Evolutionary conservation across 2,329 filamentous ascomycete genomes (phyloP), one percentile per base, ranked within the genome.

Genomic region (Thielaviopsis euricoi): DNA sequence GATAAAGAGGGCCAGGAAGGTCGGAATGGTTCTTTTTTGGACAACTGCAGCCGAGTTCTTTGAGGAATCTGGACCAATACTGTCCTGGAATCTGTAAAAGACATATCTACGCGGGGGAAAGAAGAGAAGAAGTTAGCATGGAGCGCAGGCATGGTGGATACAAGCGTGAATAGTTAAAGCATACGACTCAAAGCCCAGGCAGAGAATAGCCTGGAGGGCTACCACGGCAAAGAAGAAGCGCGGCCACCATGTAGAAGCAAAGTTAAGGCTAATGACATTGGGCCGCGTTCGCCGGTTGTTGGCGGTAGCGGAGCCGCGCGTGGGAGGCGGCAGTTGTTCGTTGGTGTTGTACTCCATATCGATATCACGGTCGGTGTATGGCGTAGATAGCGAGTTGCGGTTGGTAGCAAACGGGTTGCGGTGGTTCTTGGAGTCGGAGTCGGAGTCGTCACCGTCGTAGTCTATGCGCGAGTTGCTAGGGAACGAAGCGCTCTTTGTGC

Each of bases 1-100:
- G 69, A 96, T 95, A 75, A 97, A 95, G 52, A 98, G 81, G 23
- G 91, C 89, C 60, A 98, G 77, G 72, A 96, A 97, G 43, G 91
- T 97, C 25, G 93, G 91, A 62, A 98, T 95, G 0, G 90, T 84
- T 67, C 77, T 79, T 64, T 77, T 75, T 62, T 81, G 77, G 50
- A 74, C 71, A 17, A 68, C 62, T 54, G 65, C 62, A 29, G 71
- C 67, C 58, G 71, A 66, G 50, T 73, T 66, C 52, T 74, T 71
- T 13, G 68, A 64, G 33, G 53, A 50, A 25, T 59, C 55, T 40
- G 79, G 62, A 12, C 67, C 65, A 49, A 85, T 70, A 62, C 76
- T 82, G 50, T 71, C 72, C 69, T 96, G 88, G 71, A 96, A 97
- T 65, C 82, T 82, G 62, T 79, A 89, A 67, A 97, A 98, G 53